A percentile compares a stretch with the other conserved stretches of the same genome.
Conservation (phyloP, 257 asterid genomes). For the Euphrasia confusa region DNA sequence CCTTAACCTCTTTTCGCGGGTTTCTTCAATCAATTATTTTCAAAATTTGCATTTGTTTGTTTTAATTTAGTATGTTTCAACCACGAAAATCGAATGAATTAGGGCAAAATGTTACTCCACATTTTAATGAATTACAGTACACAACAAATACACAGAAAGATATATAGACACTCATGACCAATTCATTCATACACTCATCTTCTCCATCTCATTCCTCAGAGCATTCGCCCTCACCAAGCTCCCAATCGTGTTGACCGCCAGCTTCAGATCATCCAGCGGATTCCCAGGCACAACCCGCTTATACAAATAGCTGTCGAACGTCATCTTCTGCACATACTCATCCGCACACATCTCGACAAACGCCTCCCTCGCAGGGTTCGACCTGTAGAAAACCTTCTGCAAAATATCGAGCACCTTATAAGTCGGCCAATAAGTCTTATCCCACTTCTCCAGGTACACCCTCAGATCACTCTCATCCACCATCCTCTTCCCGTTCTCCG, state of each 20-base stretch:
- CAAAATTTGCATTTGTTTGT: too few relatives aligned
- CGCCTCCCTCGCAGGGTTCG: conserved; percentile 89
- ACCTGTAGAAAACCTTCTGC: conserved; percentile 86
- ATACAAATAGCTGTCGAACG: conserved; percentile 84
- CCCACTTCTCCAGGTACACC: conserved; percentile 83
- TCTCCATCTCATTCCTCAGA: conserved; percentile 77
- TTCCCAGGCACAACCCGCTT: conserved; percentile 83
- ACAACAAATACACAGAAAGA: too few relatives aligned
- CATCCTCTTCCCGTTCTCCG: conserved; percentile 79
- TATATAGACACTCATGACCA: too few relatives aligned
- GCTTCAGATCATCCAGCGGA: conserved; percentile 81
- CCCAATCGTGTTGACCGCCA: conserved; percentile 87
- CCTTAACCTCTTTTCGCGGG: too few relatives aligned
- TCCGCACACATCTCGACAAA: conserved; percentile 91
- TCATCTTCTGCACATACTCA: conserved; percentile 93
- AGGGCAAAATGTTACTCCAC: too few relatives aligned
- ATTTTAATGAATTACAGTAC: too few relatives aligned
- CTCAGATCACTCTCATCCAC: conserved; percentile 75
- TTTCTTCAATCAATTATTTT: too few relatives aligned
- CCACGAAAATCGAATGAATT: too few relatives aligned
- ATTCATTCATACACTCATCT: conserved; percentile 38
- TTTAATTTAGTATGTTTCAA: too few relatives aligned
- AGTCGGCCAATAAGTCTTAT: conserved; percentile 86
- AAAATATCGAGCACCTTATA: conserved; percentile 74
- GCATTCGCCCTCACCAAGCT: conserved; percentile 89